phyloP scores from a whole-genome alignment of 768 basidiomycete species.

The Serendipita sp. region DNA sequence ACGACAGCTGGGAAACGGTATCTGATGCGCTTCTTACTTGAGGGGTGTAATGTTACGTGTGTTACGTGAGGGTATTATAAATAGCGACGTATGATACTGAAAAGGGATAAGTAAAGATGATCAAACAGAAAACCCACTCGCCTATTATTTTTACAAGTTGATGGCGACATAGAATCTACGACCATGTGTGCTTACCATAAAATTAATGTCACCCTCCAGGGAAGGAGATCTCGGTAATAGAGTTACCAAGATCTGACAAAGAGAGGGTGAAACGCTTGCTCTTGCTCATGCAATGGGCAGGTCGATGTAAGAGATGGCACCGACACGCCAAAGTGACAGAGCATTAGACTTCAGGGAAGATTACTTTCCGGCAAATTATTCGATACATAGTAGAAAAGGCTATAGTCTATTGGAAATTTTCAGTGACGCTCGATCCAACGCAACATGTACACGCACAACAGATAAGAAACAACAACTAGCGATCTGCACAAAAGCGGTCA shows the following conservation, averaged over 20 bases:
- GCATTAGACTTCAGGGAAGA: conserved; percentile 18
- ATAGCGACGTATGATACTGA: no score
- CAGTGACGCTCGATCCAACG: conserved; percentile 23
- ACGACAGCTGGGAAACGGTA: no score
- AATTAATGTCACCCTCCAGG: no score
- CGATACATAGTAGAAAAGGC: conserved; percentile 13
- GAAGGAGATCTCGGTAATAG: no score
- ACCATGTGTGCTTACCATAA: no score
- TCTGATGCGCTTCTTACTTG: no score
- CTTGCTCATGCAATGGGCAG: conserved; percentile 4
- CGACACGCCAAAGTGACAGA: conserved; percentile 78
- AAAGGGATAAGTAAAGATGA: no score
- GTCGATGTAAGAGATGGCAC: conserved; percentile 18
- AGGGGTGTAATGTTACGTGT: no score
- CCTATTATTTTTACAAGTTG: no score
- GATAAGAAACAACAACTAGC: conserved; percentile 15
- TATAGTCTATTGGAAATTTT: neutral
- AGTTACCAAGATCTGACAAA: neutral
- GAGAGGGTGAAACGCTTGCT: neutral
- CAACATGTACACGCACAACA: conserved; percentile 15
- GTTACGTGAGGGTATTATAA: no score
- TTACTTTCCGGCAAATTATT: neutral
- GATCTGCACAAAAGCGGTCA: conserved; percentile 20
- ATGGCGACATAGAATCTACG: no score
- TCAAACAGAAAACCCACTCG: no score